Base-by-base conservation (phyloP, 345 rosid species). In the Cardamine chenopodiifolia region DNA sequence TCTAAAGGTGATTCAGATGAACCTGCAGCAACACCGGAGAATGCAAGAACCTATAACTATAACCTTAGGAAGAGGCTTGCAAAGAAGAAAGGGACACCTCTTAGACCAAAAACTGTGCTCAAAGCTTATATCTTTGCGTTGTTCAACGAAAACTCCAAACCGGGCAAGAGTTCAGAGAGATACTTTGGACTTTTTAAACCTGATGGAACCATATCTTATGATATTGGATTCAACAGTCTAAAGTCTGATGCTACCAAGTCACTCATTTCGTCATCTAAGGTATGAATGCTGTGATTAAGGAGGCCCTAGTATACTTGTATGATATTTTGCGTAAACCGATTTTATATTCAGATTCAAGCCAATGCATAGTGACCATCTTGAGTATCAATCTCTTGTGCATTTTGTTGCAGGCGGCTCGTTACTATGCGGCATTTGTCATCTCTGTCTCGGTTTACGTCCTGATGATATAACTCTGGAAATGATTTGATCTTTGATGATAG, bases 21-120 rank as follows among this genome's bases (percentile, higher is more conserved):
- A 86, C 88, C 87, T 54, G 97, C 92, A 23, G 99, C 99, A 20
- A 92, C 98, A 2, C 71, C 61, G 19, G 75, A 76, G 45, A 96
- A 96, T 70, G 99, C 98, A 15, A 88, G 92, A 78, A 92, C 90
- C 1, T 95, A 83, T 79, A 96, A 96, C 68, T 92, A 86, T 78
- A 96, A 96, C 80, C 81, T 96, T 59, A 86, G 96, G 57, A 96
- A 96, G 78, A 85, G 98, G 80, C 96, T 96, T 64, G 97, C 97
- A 4, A 89, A 88, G 80, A 92, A 57, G 90, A 96, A 96, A 77
- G 98, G 99, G 57, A 96, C 99, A 37, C 99, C 99, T 48, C 70
- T 79, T 45, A 85, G 98, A 77, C 99, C 99, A 0, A 88, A 89
- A 74, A 78, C 4, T 7, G 77, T 80, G n/a, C 73, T 95, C 29